Conservation (phyloP, 2,329 filamentous ascomycete species). For the Beauveria sp. region DNA sequence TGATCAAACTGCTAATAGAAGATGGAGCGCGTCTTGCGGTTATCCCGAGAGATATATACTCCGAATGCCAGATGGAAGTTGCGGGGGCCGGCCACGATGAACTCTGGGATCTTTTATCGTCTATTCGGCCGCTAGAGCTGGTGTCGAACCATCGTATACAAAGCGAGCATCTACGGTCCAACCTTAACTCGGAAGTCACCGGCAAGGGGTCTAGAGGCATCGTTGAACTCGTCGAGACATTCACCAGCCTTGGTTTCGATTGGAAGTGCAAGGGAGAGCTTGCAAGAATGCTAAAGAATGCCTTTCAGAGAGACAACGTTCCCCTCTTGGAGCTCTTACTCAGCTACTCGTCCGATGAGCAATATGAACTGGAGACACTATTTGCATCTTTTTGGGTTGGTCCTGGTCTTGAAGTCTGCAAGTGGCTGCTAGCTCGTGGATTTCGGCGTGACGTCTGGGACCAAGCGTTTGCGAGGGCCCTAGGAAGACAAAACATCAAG, state of each 20-base stretch:
- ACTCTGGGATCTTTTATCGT: not conserved
- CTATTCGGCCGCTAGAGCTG: not conserved
- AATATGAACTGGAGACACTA: not conserved
- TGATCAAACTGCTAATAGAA: not conserved
- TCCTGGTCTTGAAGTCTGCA: not conserved
- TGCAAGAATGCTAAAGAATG: not conserved
- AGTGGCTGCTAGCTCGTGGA: not conserved
- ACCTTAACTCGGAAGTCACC: rapidly evolving
- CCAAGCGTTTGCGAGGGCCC: not conserved
- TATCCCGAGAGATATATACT: not conserved
- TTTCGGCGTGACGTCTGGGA: not conserved
- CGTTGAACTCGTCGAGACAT: not conserved
- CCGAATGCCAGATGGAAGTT: not conserved
- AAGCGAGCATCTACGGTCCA: not conserved
- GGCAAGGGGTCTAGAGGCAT: not conserved
- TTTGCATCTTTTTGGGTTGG: rapidly evolving
- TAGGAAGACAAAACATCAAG: not conserved
- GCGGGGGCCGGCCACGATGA: not conserved
- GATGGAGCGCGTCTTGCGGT: no score
- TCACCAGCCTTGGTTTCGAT: not conserved
- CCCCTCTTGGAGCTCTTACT: not conserved
- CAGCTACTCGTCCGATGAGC: not conserved
- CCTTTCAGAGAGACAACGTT: not conserved
- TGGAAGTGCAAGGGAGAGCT: not conserved
- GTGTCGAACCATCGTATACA: not conserved